These are phyloP conservation scores for Yamadazyma conglobata DNA, from an alignment of 1,139 yeast species.

Conservation along the genomic window DNA sequence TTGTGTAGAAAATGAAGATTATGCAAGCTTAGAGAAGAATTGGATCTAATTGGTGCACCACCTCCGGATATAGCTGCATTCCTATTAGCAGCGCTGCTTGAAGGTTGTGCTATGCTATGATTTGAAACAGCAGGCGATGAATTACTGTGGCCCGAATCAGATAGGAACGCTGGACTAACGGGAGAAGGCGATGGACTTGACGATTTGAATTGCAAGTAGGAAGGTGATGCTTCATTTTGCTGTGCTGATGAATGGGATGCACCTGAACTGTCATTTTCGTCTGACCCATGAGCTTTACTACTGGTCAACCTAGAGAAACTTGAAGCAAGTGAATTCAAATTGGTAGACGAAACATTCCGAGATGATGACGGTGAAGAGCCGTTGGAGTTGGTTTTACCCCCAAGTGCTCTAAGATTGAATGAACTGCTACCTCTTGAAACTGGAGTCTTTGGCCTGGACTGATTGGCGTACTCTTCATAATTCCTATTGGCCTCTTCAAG, in stretches of 20 bases:
- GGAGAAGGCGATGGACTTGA: too few species aligned
- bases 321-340: constrained; percentile 1
- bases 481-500: constrained; percentile 24
- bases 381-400: constrained; percentile 12
- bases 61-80: constrained; percentile 19
- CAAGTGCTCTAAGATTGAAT: constrained; percentile 16
- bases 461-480: constrained; percentile 16
- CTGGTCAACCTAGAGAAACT: too few species aligned
- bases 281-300: too few species aligned
- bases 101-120: constrained; percentile 21
- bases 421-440: constrained; percentile 22
- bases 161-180: too few species aligned
- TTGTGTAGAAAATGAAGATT: constrained; percentile 27
- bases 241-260: too few species aligned
- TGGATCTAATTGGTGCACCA: constrained; percentile 20
- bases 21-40: constrained; percentile 26
- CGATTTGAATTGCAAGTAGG: too few species aligned
- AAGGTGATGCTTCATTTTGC: too few species aligned
- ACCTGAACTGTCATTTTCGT: too few species aligned
- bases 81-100: constrained; percentile 34
- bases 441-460: constrained; percentile 5
- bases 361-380: constrained; percentile 30
- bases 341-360: constrained; percentile 23
- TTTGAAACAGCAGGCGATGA: too few species aligned
- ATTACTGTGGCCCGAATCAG: too few species aligned